Evolutionary conservation across 2,329 filamentous ascomycete species (phyloP).

Genomic region (Fonsecaea erecta): DNA sequence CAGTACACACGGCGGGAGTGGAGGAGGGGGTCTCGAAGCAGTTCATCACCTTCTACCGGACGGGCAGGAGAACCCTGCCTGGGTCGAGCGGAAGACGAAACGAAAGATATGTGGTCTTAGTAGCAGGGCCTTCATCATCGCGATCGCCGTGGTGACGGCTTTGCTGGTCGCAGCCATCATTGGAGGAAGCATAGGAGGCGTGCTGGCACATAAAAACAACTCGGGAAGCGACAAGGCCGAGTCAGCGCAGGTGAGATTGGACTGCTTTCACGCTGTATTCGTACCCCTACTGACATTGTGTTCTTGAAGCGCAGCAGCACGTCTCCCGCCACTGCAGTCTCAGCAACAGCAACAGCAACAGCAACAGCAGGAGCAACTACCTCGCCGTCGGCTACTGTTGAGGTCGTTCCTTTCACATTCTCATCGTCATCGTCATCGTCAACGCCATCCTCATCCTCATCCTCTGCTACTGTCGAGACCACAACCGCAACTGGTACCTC

Average conservation of each 20-base stretch:
- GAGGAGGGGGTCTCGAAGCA: not conserved
- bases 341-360: not conserved
- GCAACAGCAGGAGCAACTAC: slow-evolving; percentile 1
- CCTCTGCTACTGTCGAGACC: not conserved
- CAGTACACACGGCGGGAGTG: not conserved
- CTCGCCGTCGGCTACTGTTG: not conserved
- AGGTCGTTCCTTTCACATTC: not conserved
- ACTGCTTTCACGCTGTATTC: not conserved
- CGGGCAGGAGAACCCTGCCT: slow-evolving; percentile 2
- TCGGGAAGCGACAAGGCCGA: slow-evolving; percentile 8
- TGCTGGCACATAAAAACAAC: slow-evolving; percentile 6
- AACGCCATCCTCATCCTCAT: not conserved
- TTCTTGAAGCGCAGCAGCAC: slow-evolving; percentile 4
- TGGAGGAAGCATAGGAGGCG: slow-evolving; percentile 14
- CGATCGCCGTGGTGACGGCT: slow-evolving; percentile 8
- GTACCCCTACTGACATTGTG: not conserved
- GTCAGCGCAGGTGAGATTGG: not conserved
- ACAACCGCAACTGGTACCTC: not conserved
- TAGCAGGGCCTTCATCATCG: slow-evolving; percentile 8
- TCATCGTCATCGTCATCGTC: no score
- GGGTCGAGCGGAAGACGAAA: slow-evolving; percentile 1
- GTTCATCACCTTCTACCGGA: not conserved
- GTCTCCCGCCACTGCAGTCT: not conserved
- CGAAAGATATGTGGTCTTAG: slow-evolving; percentile 11
- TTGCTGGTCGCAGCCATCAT: slow-evolving; percentile 13